Percentiles rank a stretch among this genome's conserved stretches.
These are phyloP conservation scores for Aspergillus sp. DNA, from an alignment of 2,329 filamentous ascomycete species.

Conservation along the genomic window DNA sequence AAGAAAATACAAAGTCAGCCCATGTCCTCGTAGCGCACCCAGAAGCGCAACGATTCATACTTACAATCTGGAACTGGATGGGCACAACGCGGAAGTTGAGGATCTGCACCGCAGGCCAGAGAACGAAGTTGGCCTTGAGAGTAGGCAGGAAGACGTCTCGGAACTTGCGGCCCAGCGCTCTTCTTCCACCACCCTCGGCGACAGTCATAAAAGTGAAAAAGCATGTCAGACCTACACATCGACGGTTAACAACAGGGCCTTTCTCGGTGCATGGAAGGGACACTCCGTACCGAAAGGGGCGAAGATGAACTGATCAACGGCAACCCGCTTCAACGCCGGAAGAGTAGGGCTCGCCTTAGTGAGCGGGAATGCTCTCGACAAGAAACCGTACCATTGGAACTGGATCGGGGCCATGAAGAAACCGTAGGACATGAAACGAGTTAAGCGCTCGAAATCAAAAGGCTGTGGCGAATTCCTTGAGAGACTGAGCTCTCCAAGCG, in stretches of 20 bases:
- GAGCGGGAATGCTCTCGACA: slow-evolving; percentile 79
- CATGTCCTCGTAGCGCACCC: not conserved
- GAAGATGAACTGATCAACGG: slow-evolving; percentile 89
- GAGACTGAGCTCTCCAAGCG: slow-evolving; percentile 65
- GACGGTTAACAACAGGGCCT: slow-evolving; percentile 9
- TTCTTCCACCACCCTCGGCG: slow-evolving; percentile 83
- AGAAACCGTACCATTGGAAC: slow-evolving; percentile 92
- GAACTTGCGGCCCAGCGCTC: slow-evolving; percentile 79
- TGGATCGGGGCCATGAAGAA: slow-evolving; percentile 95
- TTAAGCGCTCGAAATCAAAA: slow-evolving; percentile 93
- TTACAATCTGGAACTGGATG: slow-evolving; percentile 91
- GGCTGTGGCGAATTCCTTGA: slow-evolving; percentile 66
- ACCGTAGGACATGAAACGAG: slow-evolving; percentile 94
- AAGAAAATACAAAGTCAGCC: not conserved
- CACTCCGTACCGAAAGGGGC: slow-evolving; percentile 70
- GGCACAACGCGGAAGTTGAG: slow-evolving; percentile 96
- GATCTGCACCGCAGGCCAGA: slow-evolving; percentile 95
- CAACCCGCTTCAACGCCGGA: slow-evolving; percentile 85
- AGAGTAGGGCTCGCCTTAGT: slow-evolving; percentile 71
- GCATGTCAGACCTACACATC: slow-evolving; percentile 62
- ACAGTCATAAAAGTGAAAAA: slow-evolving; percentile 98
- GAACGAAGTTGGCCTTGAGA: slow-evolving; percentile 89
- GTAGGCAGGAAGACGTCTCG: slow-evolving; percentile 92
- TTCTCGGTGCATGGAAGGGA: not conserved
- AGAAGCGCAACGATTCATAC: slow-evolving; percentile 39